Evolutionary conservation across 2,329 filamentous ascomycete genomes (phyloP).

Genomic region (Paraconiothyrium sp.): DNA sequence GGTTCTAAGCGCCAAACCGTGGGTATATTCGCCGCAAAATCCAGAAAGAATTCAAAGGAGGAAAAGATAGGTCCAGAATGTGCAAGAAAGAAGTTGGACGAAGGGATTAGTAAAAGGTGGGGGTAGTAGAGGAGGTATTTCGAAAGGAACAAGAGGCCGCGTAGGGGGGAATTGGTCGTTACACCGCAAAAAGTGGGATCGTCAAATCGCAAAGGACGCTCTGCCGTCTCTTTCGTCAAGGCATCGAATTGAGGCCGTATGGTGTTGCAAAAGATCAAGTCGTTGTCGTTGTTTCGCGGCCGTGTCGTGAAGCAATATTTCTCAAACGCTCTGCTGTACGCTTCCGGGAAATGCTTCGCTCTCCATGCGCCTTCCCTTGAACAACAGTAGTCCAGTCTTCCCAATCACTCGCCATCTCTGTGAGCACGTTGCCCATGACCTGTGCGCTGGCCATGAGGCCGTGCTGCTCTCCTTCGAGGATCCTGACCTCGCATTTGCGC

Average conservation of each 20-base stretch:
- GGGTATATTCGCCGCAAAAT: slow-evolving; percentile 15
- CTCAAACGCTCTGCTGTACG: slow-evolving; percentile 22
- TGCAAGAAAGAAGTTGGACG: neutral
- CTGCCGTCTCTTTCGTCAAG: slow-evolving; percentile 9
- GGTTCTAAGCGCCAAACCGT: neutral
- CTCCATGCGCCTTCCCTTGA: slow-evolving; percentile 25
- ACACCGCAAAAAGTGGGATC: neutral
- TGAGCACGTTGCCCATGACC: slow-evolving; percentile 94
- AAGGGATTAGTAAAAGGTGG: neutral
- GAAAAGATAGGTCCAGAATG: neutral
- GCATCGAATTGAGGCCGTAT: slow-evolving; percentile 11
- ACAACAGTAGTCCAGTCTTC: slow-evolving; percentile 51
- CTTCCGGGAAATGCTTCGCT: slow-evolving; percentile 23
- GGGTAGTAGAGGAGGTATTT: neutral
- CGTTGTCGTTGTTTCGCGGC: slow-evolving; percentile 14
- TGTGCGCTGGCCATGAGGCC: slow-evolving; percentile 93
- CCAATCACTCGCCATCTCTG: slow-evolving; percentile 95
- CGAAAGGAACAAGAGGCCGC: neutral
- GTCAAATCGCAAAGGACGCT: neutral
- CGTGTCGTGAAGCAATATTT: slow-evolving; percentile 21
- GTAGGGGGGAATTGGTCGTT: neutral
- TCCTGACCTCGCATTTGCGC: slow-evolving; percentile 88
- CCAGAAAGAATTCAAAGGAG: neutral
- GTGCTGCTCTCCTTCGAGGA: slow-evolving; percentile 91
- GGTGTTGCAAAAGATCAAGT: slow-evolving; percentile 6